Conservation (phyloP, 2,329 filamentous ascomycete species). For the Aspergillus glaucus region DNA sequence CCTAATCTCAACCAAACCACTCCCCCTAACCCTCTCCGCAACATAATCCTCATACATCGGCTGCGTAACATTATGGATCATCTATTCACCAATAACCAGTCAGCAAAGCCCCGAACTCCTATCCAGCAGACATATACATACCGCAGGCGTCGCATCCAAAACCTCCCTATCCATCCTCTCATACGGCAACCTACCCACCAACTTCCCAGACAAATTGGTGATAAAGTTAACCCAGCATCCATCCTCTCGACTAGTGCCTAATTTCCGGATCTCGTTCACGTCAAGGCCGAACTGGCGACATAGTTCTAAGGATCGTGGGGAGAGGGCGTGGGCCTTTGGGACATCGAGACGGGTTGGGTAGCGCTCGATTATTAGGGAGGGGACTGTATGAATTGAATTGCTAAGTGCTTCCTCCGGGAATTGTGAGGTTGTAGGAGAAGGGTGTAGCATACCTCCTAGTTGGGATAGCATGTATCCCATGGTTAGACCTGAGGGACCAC, state of each 20-base stretch:
- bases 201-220: slow-evolving; percentile 31
- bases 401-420: not conserved
- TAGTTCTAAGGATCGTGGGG: slow-evolving; percentile 22
- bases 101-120: too few species aligned
- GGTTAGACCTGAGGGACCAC: slow-evolving; percentile 32
- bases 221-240: slow-evolving; percentile 39
- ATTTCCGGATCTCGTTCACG: slow-evolving; percentile 17
- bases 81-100: slow-evolving; percentile 10
- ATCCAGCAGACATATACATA: slow-evolving; percentile 1
- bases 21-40: slow-evolving; percentile 16
- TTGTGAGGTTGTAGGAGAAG: not conserved
- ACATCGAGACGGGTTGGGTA: slow-evolving; percentile 20
- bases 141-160: slow-evolving; percentile 31
- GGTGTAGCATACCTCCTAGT: slow-evolving; percentile 17
- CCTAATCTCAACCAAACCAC: slow-evolving; percentile 11
- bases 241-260: slow-evolving; percentile 19
- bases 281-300: slow-evolving; percentile 22
- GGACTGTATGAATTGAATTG: slow-evolving; percentile 8
- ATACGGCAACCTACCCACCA: slow-evolving; percentile 30
- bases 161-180: slow-evolving; percentile 21
- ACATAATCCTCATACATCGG: slow-evolving; percentile 36
- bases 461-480: slow-evolving; percentile 29
- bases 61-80: slow-evolving; percentile 42
- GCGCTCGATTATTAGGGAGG: slow-evolving; percentile 23
- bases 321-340: slow-evolving; percentile 25